phyloP scores from a whole-genome alignment of 768 basidiomycete genomes.

The Cystofilobasidium ferigula region DNA sequence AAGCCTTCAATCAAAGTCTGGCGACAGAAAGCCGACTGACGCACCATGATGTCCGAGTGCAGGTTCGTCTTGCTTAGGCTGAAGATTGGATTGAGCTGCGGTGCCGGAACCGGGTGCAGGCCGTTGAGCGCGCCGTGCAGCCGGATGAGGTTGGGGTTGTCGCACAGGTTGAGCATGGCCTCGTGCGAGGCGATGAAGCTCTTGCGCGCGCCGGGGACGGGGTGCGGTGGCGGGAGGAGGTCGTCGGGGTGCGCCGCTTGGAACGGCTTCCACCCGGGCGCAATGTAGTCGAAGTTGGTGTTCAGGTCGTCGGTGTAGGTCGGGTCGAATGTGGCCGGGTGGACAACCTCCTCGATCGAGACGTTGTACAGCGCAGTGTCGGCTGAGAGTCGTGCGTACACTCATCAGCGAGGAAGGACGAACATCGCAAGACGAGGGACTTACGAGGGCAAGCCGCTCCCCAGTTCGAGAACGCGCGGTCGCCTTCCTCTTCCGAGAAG shows the following conservation, averaged over 20 bases:
- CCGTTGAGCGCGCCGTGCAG: slow-evolving; percentile 38
- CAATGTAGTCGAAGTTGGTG: background rate
- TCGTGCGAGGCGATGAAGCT: slow-evolving; percentile 47
- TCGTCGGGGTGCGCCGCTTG: background rate
- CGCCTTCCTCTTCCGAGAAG: slow-evolving; percentile 21
- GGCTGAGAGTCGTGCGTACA: background rate
- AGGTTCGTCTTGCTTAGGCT: slow-evolving; percentile 32
- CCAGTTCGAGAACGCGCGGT: slow-evolving; percentile 24
- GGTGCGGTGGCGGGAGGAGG: background rate
- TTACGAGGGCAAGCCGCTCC: slow-evolving; percentile 22
- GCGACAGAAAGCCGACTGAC: background rate
- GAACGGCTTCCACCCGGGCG: background rate
- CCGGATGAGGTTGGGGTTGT: slow-evolving; percentile 39
- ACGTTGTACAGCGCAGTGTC: background rate
- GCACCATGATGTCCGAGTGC: slow-evolving; percentile 33
- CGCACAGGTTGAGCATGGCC: slow-evolving; percentile 47
- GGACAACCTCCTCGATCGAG: background rate
- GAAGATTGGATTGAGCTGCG: slow-evolving; percentile 32
- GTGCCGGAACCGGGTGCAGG: slow-evolving; percentile 27
- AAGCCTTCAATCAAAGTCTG: background rate
- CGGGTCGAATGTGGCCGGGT: background rate
- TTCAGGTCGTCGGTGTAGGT: background rate
- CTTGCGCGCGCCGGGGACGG: slow-evolving; percentile 19
- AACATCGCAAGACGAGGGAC: background rate
- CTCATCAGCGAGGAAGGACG: background rate